Percentiles rank a stretch among this genome's conserved stretches.
Conservation (phyloP, 2,329 filamentous ascomycete species). For the Parastagonospora avenae region DNA sequence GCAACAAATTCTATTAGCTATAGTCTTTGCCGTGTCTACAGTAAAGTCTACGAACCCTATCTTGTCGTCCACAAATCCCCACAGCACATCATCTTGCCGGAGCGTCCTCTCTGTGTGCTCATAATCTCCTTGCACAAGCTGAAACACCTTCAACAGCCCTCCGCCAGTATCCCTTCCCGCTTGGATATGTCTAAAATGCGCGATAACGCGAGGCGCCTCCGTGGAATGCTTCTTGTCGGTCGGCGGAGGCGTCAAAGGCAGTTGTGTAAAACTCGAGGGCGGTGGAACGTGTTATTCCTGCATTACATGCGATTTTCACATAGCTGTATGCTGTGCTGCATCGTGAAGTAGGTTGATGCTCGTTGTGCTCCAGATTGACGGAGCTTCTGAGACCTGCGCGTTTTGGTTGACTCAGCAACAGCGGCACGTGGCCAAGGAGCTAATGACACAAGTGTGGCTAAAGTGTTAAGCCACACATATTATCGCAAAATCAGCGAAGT, state of each 20-base stretch:
- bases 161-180: slow-evolving; percentile 13
- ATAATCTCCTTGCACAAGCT: slow-evolving; percentile 21
- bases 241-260: slow-evolving; percentile 24
- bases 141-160: slow-evolving; percentile 17
- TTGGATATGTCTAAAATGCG: slow-evolving; percentile 22
- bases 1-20: slow-evolving; percentile 9
- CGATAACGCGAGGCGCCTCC: slow-evolving; percentile 18
- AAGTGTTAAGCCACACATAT: not conserved
- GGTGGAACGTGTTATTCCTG: slow-evolving; percentile 17
- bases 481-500: too few relatives aligned
- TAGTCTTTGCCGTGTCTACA: not conserved
- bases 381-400: slow-evolving; percentile 2
- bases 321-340: slow-evolving; percentile 17
- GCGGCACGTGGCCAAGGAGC: slow-evolving; percentile 3
- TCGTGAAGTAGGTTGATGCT: slow-evolving; percentile 9
- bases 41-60: slow-evolving; percentile 17
- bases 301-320: slow-evolving; percentile 10
- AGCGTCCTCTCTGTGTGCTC: slow-evolving; percentile 17
- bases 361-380: slow-evolving; percentile 5
- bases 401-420: slow-evolving; percentile 20
- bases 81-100: slow-evolving; percentile 15
- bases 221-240: slow-evolving; percentile 22
- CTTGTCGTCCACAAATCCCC: slow-evolving; percentile 19
- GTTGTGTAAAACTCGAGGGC: slow-evolving; percentile 18
- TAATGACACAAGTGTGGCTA: slow-evolving; percentile 2